Base-by-base conservation (phyloP, 1,139 yeast species). In the Sugiyamaella pinicola region DNA sequence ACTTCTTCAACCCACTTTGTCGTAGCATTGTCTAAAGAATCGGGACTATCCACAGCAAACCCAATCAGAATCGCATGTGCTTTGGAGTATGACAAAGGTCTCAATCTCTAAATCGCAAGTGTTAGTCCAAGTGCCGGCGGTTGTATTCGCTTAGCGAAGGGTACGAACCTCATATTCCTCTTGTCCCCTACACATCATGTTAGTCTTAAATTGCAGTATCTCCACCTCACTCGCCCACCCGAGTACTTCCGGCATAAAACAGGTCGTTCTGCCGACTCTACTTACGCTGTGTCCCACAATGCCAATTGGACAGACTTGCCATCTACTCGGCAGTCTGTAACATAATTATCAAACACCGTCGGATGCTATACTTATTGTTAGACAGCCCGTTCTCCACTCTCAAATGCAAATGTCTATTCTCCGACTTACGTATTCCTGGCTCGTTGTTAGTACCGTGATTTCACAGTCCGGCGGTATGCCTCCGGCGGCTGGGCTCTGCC, bases 321-420 rank as follows among this genome's bases (percentile, higher is more conserved):
- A 65, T 89, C 96, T 28, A 89, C 95, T 52, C 96, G 76, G 67
- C 96, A 88, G 65, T 88, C 96, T 2, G 96, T 88, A 22, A 89
- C 96, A 68, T 91, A 90, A 69, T 90, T 91, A 64, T 91, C 98
- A 70, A 91, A 91, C 7, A 91, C 97, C 0, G 98, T 91, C 2
- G 98, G 98, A 60, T 87, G 95, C 69, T 89, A 85, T 84, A 88
- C 12, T 7, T 9, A n/a, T 31, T 31, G 19, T 87, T 81, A 1
- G 93, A 91, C 53, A n/a, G n/a, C n/a, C n/a, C n/a, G n/a, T n/a
- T n/a, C n/a, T n/a, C n/a, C n/a, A n/a, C n/a, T n/a, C n/a, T n/a
- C n/a, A n/a, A 73, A 74, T 55, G 13, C 29, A 10, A 47, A 3
- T 17, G 24, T 9, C 29, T 29, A 6, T 13, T 4, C 19, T 34